Evolutionary conservation across 495 filamentous ascomycete species (phyloP).

Genomic region (Cenococcum geophilum): DNA sequence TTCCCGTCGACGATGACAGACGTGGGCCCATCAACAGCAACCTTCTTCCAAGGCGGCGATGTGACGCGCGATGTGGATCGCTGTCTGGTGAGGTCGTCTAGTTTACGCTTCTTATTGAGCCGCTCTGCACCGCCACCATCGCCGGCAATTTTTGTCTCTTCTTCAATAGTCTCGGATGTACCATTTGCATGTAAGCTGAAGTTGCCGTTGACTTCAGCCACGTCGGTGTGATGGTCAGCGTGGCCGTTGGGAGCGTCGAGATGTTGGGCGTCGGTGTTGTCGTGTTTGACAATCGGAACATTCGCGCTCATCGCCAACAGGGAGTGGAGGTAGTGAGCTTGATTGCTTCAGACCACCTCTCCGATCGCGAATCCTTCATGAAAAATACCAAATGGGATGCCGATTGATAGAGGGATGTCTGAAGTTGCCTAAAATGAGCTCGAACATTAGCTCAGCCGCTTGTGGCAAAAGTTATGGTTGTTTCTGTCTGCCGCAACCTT

Average conservation of each 20-base stretch:
- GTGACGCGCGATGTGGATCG: slow-evolving; percentile 47
- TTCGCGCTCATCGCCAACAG: slow-evolving; percentile 14
- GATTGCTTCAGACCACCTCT: slow-evolving; percentile 8
- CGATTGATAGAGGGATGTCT: slow-evolving; percentile 1
- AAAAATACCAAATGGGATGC: neutral
- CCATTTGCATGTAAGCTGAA: slow-evolving; percentile 11
- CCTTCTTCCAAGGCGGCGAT: slow-evolving; percentile 93
- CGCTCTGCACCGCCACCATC: slow-evolving; percentile 47
- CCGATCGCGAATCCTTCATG: slow-evolving; percentile 4
- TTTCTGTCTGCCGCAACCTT: neutral
- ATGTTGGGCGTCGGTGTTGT: slow-evolving; percentile 16
- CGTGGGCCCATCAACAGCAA: slow-evolving; percentile 79
- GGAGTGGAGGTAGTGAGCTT: slow-evolving; percentile 17
- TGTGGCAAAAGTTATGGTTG: neutral
- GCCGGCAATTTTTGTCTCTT: slow-evolving; percentile 18
- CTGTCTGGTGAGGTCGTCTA: slow-evolving; percentile 47
- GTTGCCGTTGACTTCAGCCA: neutral
- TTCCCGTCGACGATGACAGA: slow-evolving; percentile 69
- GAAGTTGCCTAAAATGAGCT: slow-evolving; percentile 3
- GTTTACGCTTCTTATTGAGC: slow-evolving; percentile 69
- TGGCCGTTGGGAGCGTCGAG: slow-evolving; percentile 11
- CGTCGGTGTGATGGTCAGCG: slow-evolving; percentile 9
- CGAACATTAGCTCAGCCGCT: neutral
- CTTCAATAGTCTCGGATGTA: slow-evolving; percentile 7
- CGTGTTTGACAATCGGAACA: slow-evolving; percentile 15